Evolutionary conservation across 768 basidiomycete species (phyloP), one percentile per base, ranked within the genome.

Genomic region (Xanthoconium stramineum): DNA sequence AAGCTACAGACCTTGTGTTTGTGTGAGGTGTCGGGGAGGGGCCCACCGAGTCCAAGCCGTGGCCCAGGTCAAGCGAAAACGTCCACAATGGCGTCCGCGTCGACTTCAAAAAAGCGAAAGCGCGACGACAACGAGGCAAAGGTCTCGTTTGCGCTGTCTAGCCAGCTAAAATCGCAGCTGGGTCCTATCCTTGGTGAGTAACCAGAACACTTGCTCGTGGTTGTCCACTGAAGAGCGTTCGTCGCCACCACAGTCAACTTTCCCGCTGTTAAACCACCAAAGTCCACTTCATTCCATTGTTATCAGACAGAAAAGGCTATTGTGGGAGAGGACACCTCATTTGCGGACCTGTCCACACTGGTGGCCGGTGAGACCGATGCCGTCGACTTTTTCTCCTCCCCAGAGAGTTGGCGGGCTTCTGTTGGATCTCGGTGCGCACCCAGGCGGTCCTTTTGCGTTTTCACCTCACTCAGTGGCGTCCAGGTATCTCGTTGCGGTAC

Each of bases 401-500:
- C 81, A 28, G 82, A 84, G 63, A 77, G 69, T 49, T 68, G 76
- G 62, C 69, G 74, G 6, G 79, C 80, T 32, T 75, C 83, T 44
- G 70, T 76, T 49, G 85, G 86, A 29, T 92, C 88, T 75, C 83
- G 81, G 91, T 92, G 65, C 63, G 85, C 74, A 40, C 45, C 48
- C 51, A 56, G 14, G 14, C 38, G 20, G 40, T 43, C 47, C 29
- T 47, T 17, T 24, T 30, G 42, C 13, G 10, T 52, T 42, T 46
- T 15, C 53, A 39, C 62, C 51, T 52, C 48, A 56, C 19, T 9
- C 15, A 3, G 30, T 10, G 30, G 12, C 5, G 1, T 29, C 48
- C 46, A 91, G 93, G 63, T 98, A 98, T 69, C 75, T 95, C 40
- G 72, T 97, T 24, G 94, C 87, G 5, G 76, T 96, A 20, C 88